Evolutionary conservation across 805 yeast species (phyloP), one percentile per base, ranked within the genome.

Genomic region (Saccharomycopsis schoenii): DNA sequence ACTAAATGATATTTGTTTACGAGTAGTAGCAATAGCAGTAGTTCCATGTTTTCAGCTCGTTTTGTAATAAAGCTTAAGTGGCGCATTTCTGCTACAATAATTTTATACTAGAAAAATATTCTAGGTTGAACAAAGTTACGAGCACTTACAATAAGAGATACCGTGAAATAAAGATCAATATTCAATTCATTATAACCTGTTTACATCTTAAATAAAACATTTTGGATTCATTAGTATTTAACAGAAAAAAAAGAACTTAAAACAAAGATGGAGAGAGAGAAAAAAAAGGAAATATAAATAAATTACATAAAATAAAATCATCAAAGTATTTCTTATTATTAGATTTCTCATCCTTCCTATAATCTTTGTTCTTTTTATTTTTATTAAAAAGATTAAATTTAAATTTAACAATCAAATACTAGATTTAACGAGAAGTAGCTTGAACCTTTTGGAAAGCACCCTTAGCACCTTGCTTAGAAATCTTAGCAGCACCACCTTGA

Each of bases 391-490:
- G 24, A 21, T 43, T 56, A 19, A 56, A 43, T 37, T 54, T 19
- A 21, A 47, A 11, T 47, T 25, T 21, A 24, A 21, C 52, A 47
- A 24, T 47, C 52, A 47, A 47, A 47, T 25, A 47, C 52, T 42
- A 41, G 17, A 63, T 73, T 86, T 90, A 91, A 88, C 97, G 97
- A 80, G 97, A 90, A 76, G 96, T 87, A 73, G 97, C 96, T 72
- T 85, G 86, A 74, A 91, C 97, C 84, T 91, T 91, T 81, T 88
- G 94, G 90, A 88, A 89, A 78, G 96, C 90, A 84, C 97, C 97
- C 85, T 89, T 91, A 75, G 93, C 91, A 79, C 87, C 94, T 85
- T 90, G 96, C 85, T 93, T 93, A 73, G 97, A 88, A 76, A 89
- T 79, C 81, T 83, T 84, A 68, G 84, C 73, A 75, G 86, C 89